A percentile compares a stretch with the other conserved stretches of the same genome.
These are phyloP conservation scores for Fraxinus quadrangulata DNA, from an alignment of 257 asterid species.

Conservation along the genomic window DNA sequence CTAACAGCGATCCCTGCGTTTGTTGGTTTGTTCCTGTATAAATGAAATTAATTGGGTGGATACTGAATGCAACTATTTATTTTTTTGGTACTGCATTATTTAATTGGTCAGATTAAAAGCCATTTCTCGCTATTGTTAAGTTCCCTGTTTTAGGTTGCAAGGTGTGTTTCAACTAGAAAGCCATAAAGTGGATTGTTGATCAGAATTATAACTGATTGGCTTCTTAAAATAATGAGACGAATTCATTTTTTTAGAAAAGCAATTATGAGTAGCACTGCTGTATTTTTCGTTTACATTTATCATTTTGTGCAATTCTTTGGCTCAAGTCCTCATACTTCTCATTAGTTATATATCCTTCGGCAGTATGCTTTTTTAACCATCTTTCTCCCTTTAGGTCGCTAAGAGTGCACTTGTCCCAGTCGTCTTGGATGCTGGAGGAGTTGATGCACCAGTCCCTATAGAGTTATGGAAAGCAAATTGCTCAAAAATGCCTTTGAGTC, in stretches of 20 bases:
- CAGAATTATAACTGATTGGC: no score
- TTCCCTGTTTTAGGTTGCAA: no score
- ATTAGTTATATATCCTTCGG: not conserved
- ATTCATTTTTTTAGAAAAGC: no score
- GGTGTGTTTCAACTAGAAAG: not conserved
- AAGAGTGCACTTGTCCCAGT: slow-evolving; percentile 71
- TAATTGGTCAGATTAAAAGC: no score
- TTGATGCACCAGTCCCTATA: slow-evolving; percentile 73
- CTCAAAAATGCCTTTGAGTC: not conserved
- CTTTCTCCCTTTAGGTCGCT: slow-evolving; percentile 67
- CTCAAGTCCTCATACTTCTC: not conserved
- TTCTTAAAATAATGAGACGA: no score
- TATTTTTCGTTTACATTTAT: not conserved
- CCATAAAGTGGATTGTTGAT: not conserved
- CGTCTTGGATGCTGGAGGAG: slow-evolving; percentile 97
- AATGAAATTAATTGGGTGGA: no score
- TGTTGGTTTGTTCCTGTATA: no score
- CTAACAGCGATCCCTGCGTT: no score
- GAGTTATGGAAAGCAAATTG: slow-evolving; percentile 42
- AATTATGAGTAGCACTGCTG: not conserved
- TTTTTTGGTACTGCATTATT: no score
- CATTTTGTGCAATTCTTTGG: not conserved
- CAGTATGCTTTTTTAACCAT: not conserved
- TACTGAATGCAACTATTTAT: no score
- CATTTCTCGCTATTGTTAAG: no score